Base-by-base conservation (phyloP, 768 basidiomycete genomes). In the Tricholoma bakamatsutake region DNA sequence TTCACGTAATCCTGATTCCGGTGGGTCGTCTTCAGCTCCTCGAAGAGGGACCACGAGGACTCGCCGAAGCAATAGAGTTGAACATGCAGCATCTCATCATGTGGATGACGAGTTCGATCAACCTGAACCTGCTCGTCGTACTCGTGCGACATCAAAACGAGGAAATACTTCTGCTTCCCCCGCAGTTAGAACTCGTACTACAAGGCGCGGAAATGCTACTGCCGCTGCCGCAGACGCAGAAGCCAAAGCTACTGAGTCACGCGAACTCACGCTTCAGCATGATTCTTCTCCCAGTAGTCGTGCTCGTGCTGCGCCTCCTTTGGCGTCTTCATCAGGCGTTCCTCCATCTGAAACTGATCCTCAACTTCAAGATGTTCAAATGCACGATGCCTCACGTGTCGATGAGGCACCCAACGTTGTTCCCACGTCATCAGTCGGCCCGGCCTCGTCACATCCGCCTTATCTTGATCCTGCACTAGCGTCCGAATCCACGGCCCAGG, bases 61-160 rank as follows among this genome's bases (percentile, higher is more conserved):
- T 10, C 61, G 63, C 40, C 54, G 63, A 53, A 59, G 59, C 51
- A 54, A 33, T 33, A 50, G 56, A 45, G 17, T 48, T 15, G 54
- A 27, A 4, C 28, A 28, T 43, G 39, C 39, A 31, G 53, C 53
- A 4, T 8, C 30, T 31, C 42, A 10, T 39, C 24, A 53, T 43
- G 54, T 40, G 12, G 47, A 54, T 34, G 55, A 53, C 7, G 55
- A 42, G 13, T 35, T 15, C 31, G 3, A 30, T 45, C 58, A 57
- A 17, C 27, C 24, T 24, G 59, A 58, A 33, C 50, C 55, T 52
- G 39, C 39, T 13, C 54, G 49, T n/a, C 60, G 54, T 49, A 62
- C 56, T n/a, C 55, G 61, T 30, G 46, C 57, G 37, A 49, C 57
- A 27, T 43, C 50, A 9, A 62, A 61, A 39, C 54, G 63, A 7